phyloP scores from a whole-genome alignment of 345 rosid species.

The Sisymbrium altissimum region DNA sequence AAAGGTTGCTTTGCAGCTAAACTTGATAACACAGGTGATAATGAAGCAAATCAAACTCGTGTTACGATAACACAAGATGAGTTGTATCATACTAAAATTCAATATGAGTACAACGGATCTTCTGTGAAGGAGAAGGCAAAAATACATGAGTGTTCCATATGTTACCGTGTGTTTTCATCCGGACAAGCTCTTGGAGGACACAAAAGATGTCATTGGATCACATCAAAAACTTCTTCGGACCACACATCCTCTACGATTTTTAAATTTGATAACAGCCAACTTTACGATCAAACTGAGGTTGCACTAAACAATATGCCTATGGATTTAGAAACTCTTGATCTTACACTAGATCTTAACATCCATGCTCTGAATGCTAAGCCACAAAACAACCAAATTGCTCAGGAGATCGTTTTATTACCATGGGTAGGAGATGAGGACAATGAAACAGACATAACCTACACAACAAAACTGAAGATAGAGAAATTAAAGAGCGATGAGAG shows the following conservation, averaged over 20 bases:
- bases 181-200: slow-evolving; percentile 59
- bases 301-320: slow-evolving; percentile 32
- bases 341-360: slow-evolving; percentile 58
- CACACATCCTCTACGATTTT: slow-evolving; percentile 35
- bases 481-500: background rate
- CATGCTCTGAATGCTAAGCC: slow-evolving; percentile 30
- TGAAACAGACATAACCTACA: background rate
- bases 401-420: slow-evolving; percentile 37
- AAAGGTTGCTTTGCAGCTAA: slow-evolving; percentile 88
- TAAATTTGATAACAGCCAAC: slow-evolving; percentile 37
- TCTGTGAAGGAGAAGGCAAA: slow-evolving; percentile 4
- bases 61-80: slow-evolving; percentile 52
- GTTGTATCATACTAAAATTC: slow-evolving; percentile 36
- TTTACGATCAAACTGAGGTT: slow-evolving; percentile 39
- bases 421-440: slow-evolving; percentile 35
- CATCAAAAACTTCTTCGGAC: slow-evolving; percentile 47
- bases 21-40: slow-evolving; percentile 41
- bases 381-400: slow-evolving; percentile 11
- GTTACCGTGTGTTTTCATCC: slow-evolving; percentile 41
- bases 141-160: slow-evolving; percentile 41
- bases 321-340: slow-evolving; percentile 34
- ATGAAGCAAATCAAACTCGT: slow-evolving; percentile 27
- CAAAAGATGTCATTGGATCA: slow-evolving; percentile 61
- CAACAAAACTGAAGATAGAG: background rate
- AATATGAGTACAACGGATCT: background rate